phyloP scores from a whole-genome alignment of 768 basidiomycete genomes.

The Kwoniella dejecticola region DNA sequence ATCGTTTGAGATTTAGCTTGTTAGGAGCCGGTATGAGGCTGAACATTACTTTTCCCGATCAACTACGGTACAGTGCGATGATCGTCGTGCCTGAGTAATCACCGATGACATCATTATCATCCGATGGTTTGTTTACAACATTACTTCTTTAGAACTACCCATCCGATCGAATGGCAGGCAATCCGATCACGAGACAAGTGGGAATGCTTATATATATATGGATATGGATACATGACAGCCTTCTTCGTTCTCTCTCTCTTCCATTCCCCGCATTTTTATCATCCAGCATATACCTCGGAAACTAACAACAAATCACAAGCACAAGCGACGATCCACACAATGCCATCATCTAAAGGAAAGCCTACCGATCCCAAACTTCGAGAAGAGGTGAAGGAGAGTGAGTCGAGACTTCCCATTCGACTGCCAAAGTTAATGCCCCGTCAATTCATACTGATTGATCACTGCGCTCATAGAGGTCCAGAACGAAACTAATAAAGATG shows the following conservation, averaged over 20 bases:
- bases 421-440: background rate
- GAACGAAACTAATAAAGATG: conserved; percentile 54
- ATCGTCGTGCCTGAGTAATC: background rate
- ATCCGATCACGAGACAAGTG: background rate
- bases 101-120: background rate
- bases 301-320: background rate
- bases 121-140: background rate
- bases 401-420: conserved; percentile 9
- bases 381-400: conserved; percentile 51
- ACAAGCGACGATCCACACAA: conserved; percentile 16
- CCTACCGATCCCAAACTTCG: conserved; percentile 51
- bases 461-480: conserved; percentile 37
- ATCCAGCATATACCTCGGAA: background rate
- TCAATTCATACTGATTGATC: background rate
- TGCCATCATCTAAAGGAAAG: conserved; percentile 54
- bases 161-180: background rate
- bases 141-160: background rate
- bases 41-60: conserved; percentile 1
- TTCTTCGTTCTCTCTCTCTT: background rate
- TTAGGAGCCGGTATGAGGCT: too few species aligned
- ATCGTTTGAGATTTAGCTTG: too few species aligned
- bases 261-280: background rate
- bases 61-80: background rate
- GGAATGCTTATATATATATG: background rate
- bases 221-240: background rate